Evolutionary conservation across 768 basidiomycete species (phyloP).

Genomic region (Suillus subluteus): DNA sequence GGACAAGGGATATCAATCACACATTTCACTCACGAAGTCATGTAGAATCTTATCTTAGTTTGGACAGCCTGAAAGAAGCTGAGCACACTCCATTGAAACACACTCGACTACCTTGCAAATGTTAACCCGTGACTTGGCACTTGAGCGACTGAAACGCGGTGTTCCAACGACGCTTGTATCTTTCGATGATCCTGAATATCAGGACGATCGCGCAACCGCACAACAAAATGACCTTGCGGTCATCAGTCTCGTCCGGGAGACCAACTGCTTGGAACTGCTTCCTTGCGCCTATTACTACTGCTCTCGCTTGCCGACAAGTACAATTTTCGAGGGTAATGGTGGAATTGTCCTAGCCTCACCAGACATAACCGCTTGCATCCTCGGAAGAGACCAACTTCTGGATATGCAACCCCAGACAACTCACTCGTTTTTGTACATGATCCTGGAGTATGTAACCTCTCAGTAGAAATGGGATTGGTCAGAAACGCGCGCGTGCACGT

Average conservation of each 20-base stretch:
- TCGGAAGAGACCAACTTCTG: not conserved
- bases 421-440: not conserved
- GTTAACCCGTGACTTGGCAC: not conserved
- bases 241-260: slow-evolving; percentile 12
- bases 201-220: not conserved
- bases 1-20: too few relatives aligned
- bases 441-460: too few relatives aligned
- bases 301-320: slow-evolving; percentile 2
- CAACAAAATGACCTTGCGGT: slow-evolving; percentile 1
- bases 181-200: not conserved
- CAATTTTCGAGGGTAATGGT: not conserved
- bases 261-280: slow-evolving; percentile 4
- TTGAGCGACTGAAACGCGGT: not conserved
- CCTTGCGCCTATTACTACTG: slow-evolving; percentile 13
- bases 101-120: too few relatives aligned
- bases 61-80: too few relatives aligned
- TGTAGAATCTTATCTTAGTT: too few relatives aligned
- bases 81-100: too few relatives aligned
- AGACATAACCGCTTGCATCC: not conserved
- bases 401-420: not conserved
- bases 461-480: too few relatives aligned
- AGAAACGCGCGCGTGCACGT: too few relatives aligned
- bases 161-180: slow-evolving; percentile 2
- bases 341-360: not conserved
- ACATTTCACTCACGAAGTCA: too few relatives aligned